Evolutionary conservation across 2,329 filamentous ascomycete species (phyloP).

Genomic region (Harringtonia lauricola): DNA sequence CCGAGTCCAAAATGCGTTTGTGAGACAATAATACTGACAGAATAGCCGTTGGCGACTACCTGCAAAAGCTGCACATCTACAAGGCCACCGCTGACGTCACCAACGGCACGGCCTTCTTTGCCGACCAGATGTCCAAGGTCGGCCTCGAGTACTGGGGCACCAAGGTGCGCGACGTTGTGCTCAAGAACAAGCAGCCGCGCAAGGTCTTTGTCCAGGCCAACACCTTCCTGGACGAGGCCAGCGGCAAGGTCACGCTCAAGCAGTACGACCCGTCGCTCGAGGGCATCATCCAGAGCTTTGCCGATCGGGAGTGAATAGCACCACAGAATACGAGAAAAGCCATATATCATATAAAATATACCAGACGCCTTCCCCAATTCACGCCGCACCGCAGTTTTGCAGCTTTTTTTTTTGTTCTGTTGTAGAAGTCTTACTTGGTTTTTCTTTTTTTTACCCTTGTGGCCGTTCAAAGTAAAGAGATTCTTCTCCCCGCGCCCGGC

Average conservation of each 20-base stretch:
- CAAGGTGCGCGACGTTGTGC: constrained; percentile 64
- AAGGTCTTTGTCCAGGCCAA: constrained; percentile 95
- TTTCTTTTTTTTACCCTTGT: constrained; percentile 3
- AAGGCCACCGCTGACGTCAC: constrained; percentile 81
- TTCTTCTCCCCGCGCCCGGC: constrained; percentile 2
- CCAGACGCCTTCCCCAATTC: background rate
- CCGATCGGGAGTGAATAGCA: constrained; percentile 36
- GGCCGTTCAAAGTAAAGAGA: background rate
- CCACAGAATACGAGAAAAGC: background rate
- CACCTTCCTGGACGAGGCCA: constrained; percentile 58
- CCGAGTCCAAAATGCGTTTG: background rate
- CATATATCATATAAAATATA: background rate
- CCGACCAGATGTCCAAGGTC: constrained; percentile 65
- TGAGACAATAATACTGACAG: background rate
- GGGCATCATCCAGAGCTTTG: constrained; percentile 78
- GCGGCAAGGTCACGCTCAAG: constrained; percentile 62
- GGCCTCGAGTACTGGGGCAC: constrained; percentile 73
- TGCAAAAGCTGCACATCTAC: constrained; percentile 87
- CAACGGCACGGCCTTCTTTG: constrained; percentile 68
- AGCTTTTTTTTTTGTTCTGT: constrained; percentile 6
- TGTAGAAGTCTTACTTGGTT: background rate
- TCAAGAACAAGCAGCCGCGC: constrained; percentile 68
- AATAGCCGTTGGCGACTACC: constrained; percentile 66
- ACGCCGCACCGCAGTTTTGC: background rate
- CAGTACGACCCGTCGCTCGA: constrained; percentile 76